Conservation (phyloP, 208 protist genomes). For the Novymonas esmeraldas region DNA sequence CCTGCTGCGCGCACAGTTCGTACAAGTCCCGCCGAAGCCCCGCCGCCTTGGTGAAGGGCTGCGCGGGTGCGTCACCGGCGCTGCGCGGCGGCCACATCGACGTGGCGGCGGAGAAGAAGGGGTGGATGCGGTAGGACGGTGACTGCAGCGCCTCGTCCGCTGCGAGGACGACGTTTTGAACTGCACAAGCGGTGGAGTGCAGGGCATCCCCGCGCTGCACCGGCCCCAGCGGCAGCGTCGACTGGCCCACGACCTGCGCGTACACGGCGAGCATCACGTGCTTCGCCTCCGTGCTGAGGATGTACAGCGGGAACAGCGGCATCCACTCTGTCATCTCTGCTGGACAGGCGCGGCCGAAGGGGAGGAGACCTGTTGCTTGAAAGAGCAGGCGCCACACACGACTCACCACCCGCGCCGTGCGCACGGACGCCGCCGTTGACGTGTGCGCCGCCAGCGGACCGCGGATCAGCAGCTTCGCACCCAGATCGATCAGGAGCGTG, state of each 20-base stretch:
- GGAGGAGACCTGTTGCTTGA: constrained; percentile 57
- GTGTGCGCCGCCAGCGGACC: constrained; percentile 13
- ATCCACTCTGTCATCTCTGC: constrained; percentile 52
- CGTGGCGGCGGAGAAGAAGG: not conserved
- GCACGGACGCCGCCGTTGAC: constrained; percentile 6
- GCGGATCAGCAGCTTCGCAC: constrained; percentile 10
- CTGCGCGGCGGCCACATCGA: not conserved
- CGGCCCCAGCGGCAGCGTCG: constrained; percentile 25
- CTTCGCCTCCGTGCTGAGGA: constrained; percentile 42
- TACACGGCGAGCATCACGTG: constrained; percentile 48
- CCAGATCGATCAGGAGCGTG: constrained; percentile 36
- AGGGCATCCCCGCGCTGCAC: constrained; percentile 41
- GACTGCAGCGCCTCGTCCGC: not conserved
- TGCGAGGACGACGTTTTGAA: not conserved
- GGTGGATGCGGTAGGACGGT: not conserved
- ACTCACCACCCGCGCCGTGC: constrained; percentile 20
- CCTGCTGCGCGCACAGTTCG: constrained; percentile 38
- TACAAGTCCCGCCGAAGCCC: constrained; percentile 37
- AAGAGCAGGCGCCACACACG: constrained; percentile 50
- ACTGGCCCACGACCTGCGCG: constrained; percentile 24
- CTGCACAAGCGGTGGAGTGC: constrained; percentile 16
- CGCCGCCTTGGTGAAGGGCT: not conserved
- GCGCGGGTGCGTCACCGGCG: not conserved
- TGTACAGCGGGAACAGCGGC: constrained; percentile 57
- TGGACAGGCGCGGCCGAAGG: constrained; percentile 45